Evolutionary conservation across 1,284 basidiomycete genomes (phyloP), one percentile per base, ranked within the genome.

Genomic region (Trichosporon coremiiforme): DNA sequence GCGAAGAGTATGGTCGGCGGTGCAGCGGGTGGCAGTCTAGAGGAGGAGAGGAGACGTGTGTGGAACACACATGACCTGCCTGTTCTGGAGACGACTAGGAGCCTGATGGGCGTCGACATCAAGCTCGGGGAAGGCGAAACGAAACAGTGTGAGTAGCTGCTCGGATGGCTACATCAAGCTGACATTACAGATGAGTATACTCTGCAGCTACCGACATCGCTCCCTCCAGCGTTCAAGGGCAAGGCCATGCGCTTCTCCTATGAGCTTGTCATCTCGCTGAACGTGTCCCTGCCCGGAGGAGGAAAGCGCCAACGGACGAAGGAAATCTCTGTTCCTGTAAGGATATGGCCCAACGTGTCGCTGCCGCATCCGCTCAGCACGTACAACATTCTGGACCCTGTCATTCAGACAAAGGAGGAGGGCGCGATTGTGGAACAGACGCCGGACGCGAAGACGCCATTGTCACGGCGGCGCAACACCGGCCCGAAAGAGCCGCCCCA

Each of bases 191-290:
- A 92, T 81, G 89, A 88, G 1, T 96, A 95, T 80, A 88, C 88
- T 0, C 83, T 95, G 2, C 82, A 85, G 2, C 84, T 98, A 0
- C 95, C 96, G 0, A 85, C 88, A 5, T 89, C 89, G 68, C 85
- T 98, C 0, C 96, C 96, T 0, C 96, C 96, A 0, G 93, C 94
- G 0, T 97, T 92, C 84, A 87, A 88, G 53, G 96, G 96, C 1
- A 89, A 90, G 66, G 87, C 90, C 0, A 86, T 98, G 73, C 87
- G 87, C 75, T 95, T 99, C 81, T 90, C 90, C 9, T 99, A 98
- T 80, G 90, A 94, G 75, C 87, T 99, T 10, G 86, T 92, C 10
- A 87, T 98, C 1, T 94, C 95, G 1, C 77, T 82, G 68, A 79
- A 76, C 36, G 75, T 82, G 17, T 72, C 72, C 0, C 64, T 81